A percentile compares a stretch with the other conserved stretches of the same genome.
Evolutionary conservation across 2,329 filamentous ascomycete genomes (phyloP).

Genomic region (Penicillium palitans): DNA sequence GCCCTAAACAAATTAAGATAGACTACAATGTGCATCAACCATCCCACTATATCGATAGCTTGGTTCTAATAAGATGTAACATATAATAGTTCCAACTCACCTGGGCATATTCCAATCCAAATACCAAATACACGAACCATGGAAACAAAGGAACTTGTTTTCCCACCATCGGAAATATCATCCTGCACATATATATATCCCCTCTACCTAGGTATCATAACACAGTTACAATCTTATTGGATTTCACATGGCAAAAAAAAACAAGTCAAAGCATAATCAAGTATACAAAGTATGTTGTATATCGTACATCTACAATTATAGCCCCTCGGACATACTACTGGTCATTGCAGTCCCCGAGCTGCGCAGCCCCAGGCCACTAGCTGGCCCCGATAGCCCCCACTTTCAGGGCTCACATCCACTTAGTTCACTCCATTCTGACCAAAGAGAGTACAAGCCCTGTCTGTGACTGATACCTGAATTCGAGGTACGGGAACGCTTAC

Average conservation of each 20-base stretch:
- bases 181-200: background rate
- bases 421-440: conserved; percentile 21
- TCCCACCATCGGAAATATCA: background rate
- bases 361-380: conserved; percentile 16
- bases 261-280: background rate
- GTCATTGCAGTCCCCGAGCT: conserved; percentile 9
- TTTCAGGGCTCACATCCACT: conserved; percentile 32
- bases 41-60: background rate
- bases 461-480: conserved; percentile 21
- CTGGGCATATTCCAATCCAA: background rate
- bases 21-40: background rate
- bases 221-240: background rate
- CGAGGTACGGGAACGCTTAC: conserved; percentile 9
- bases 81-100: background rate
- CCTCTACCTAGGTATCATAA: background rate
- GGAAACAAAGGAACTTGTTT: background rate
- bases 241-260: conserved; percentile 4
- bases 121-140: background rate
- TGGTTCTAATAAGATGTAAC: background rate
- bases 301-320: background rate
- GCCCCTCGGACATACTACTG: conserved; percentile 2
- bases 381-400: conserved; percentile 16
- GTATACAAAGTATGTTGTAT: background rate
- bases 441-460: conserved; percentile 23
- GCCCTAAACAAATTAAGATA: background rate